Base-by-base conservation (phyloP, 331 rosid genomes). In the Prunus yedoensis region DNA sequence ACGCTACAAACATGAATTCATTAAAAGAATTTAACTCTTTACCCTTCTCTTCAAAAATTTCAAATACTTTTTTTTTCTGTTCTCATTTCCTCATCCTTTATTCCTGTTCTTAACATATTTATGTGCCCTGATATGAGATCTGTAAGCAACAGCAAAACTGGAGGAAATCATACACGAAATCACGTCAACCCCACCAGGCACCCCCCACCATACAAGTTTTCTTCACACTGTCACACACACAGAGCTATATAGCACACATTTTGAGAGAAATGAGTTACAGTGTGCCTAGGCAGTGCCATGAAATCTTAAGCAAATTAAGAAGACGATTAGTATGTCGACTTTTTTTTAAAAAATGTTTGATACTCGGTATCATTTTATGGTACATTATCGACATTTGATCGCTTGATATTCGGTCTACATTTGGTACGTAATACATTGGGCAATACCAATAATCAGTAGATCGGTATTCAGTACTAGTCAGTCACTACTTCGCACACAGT, bases 141-240 rank as follows among this genome's bases (percentile, higher is more conserved):
- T 64, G 21, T 6, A 49, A 11, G 60, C 46, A 10, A 28, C 61
- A 74, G 77, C 15, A 51, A 73, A 73, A 16, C 41, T 27, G 23
- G 53, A 23, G 45, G 13, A 73, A 73, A 59, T 49, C 57, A 73
- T 20, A 73, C 69, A 60, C 69, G 66, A 15, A 73, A 18, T 30
- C 77, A 74, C 4, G 15, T 14, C 23, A 46, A 11, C 28, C 49
- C n/a, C 5, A 13, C 12, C 60, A 46, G 9, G 69, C 68, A 27
- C 43, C 56, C 32, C 68, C 27, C 27, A 27, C 60, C 45, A 15
- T 49, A 25, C 58, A 4, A 12, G 11, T 43, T 53, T 25, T n/a
- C 46, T 41, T 66, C 54, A 20, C 51, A 12, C 71, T 67, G 52
- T 13, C 21, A 2, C 53, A 45, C 38, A 57, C 10, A 7, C 7